A percentile compares a stretch with the other conserved stretches of the same genome.
Evolutionary conservation across 177 flowering plant species (phyloP).

Genomic region (Telopea speciosissima): DNA sequence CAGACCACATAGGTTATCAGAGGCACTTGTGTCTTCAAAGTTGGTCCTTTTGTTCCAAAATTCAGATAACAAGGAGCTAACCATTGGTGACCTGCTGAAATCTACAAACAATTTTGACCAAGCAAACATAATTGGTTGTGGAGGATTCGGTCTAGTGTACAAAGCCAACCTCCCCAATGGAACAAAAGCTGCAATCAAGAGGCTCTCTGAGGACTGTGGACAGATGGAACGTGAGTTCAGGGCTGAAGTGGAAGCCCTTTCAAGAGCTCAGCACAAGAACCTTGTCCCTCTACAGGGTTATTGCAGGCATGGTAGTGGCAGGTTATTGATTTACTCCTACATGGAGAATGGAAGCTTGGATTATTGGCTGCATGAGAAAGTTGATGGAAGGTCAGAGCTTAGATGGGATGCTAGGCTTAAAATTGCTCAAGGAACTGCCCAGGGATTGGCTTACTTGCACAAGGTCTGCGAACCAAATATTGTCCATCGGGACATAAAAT

Average conservation of each 20-base stretch:
- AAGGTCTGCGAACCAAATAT: conserved; percentile 4
- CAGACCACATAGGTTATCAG: conserved; percentile 32
- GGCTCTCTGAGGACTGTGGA: conserved; percentile 3
- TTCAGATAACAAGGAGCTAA: background rate
- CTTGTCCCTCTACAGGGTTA: conserved; percentile 1
- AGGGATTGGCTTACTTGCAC: background rate
- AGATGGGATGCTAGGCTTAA: conserved; percentile 1
- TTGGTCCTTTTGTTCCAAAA: background rate
- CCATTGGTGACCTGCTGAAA: background rate
- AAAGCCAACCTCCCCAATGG: background rate
- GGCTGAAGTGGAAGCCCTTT: conserved; percentile 4
- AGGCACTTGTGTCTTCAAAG: conserved; percentile 15
- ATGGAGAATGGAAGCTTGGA: conserved; percentile 3
- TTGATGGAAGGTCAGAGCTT: background rate
- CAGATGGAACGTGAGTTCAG: conserved; percentile 1
- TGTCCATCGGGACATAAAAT: background rate
- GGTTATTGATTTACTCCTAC: background rate
- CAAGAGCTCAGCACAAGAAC: background rate
- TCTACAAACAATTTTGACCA: conserved; percentile 2
- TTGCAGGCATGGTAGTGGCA: background rate
- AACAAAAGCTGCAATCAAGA: background rate
- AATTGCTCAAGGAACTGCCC: background rate
- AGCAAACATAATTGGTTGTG: conserved; percentile 2
- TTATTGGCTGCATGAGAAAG: conserved; percentile 2
- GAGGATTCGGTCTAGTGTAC: background rate